Base-by-base conservation (phyloP, 371 early-diverging fungal species). In the Apophysomyces elegans region DNA sequence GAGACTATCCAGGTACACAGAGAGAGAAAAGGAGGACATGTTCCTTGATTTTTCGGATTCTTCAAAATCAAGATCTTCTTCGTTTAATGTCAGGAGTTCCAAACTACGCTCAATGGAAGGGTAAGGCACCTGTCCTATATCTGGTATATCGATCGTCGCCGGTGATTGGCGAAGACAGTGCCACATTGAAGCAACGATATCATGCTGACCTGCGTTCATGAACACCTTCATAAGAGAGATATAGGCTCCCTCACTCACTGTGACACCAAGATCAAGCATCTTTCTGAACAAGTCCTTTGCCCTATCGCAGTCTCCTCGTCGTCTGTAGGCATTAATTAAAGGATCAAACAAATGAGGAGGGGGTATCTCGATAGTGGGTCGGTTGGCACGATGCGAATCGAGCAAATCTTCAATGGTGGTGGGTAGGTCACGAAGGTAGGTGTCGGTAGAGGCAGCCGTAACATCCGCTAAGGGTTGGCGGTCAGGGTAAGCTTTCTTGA, bases 181-280 rank as follows among this genome's bases (percentile, higher is more conserved):
- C 78, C 79, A 82, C 43, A 82, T 45, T 1, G 32, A 37, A 32
- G 78, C 71, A 13, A 83, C 80, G 21, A 71, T 67, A 16, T 76
- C 77, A 18, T 61, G 44, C 4, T 65, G 66, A 2, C 58, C 61
- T 56, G 74, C 70, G 3, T 66, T 16, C 37, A 62, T 16, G 36
- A 73, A 83, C 56, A 80, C 16, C 9, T 64, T 67, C 80, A 83
- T 79, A 26, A 83, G 39, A 0, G 73, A 58, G 0, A 72, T 63
- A 43, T 73, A 83, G 1, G 67, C 60, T 8, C 63, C 56, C 16
- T 58, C n/a, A 7, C 54, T 72, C 8, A 69, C 44, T 0, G 56
- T 37, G 0, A 79, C 63, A 26, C 66, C 63, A 21, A 75, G 47
- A 4, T 77, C 59, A 2, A 39, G 14, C 77, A 79, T 77, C 14